Conservation (phyloP, 306 rosid species). For the Chamaecrista fasciculata region DNA sequence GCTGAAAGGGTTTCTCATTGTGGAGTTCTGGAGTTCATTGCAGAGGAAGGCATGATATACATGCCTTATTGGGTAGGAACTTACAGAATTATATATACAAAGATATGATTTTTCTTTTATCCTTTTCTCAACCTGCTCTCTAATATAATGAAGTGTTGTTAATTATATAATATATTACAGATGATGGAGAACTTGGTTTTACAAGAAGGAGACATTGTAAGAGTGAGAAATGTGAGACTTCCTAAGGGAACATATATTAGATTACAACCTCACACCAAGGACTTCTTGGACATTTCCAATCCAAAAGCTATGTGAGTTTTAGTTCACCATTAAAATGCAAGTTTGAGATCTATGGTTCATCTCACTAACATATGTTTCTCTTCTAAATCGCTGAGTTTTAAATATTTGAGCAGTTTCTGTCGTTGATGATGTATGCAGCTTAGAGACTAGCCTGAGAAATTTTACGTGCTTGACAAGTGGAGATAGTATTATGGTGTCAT, state of each 20-base stretch:
- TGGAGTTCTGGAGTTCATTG: slow-evolving; percentile 95
- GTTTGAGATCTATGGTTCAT: background rate
- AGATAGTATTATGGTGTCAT: slow-evolving; percentile 72
- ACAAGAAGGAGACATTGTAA: slow-evolving; percentile 74
- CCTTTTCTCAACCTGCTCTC: too few species aligned
- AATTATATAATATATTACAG: too few species aligned
- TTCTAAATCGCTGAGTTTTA: background rate
- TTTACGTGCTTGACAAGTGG: slow-evolving; percentile 68
- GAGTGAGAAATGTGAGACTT: slow-evolving; percentile 64
- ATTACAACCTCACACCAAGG: slow-evolving; percentile 80
- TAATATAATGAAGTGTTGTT: background rate
- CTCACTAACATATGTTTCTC: background rate
- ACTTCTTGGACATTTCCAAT: slow-evolving; percentile 77
- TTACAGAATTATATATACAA: background rate
- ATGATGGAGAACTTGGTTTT: slow-evolving; percentile 89
- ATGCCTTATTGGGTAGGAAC: slow-evolving; percentile 76
- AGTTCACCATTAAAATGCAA: background rate
- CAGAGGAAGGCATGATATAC: slow-evolving; percentile 89
- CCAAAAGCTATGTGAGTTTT: slow-evolving; percentile 80
- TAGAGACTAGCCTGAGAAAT: slow-evolving; percentile 67
- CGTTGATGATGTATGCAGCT: slow-evolving; percentile 47
- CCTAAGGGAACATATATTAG: slow-evolving; percentile 81
- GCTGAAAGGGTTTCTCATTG: slow-evolving; percentile 84
- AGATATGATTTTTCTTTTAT: too few species aligned
- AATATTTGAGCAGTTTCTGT: background rate